phyloP scores from a whole-genome alignment of 1,139 yeast genomes.

The Yamadazyma blattariae region DNA sequence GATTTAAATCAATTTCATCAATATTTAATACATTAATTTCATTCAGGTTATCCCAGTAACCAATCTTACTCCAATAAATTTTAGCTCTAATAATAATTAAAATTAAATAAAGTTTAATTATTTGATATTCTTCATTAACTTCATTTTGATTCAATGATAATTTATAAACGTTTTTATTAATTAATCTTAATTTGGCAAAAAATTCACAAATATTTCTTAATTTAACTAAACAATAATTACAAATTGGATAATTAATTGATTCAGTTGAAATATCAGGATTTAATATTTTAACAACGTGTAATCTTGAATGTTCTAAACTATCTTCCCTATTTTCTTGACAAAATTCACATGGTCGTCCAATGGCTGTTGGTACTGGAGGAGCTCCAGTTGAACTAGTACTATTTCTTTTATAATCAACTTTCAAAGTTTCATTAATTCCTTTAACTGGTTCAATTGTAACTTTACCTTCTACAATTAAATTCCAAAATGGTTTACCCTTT shows the following conservation, averaged over 20 bases:
- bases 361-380: constrained; percentile 59
- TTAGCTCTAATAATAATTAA: constrained; percentile 34
- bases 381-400: neutral
- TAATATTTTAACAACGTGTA: constrained; percentile 59
- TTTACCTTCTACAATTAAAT: constrained; percentile 72
- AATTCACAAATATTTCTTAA: constrained; percentile 79
- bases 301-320: constrained; percentile 70
- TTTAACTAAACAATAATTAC: constrained; percentile 78
- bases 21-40: constrained; percentile 29
- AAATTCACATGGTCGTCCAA: constrained; percentile 68
- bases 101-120: constrained; percentile 25
- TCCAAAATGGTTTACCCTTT: constrained; percentile 54
- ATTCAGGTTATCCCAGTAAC: constrained; percentile 53
- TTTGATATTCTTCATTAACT: constrained; percentile 25
- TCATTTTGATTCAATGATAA: constrained; percentile 14
- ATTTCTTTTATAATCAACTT: constrained; percentile 23
- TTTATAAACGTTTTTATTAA: constrained; percentile 50
- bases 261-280: constrained; percentile 22
- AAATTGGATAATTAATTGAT: constrained; percentile 61
- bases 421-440: constrained; percentile 74
- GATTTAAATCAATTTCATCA: constrained; percentile 25
- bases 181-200: constrained; percentile 66
- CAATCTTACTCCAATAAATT: constrained; percentile 83
- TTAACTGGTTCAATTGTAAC: constrained; percentile 85
- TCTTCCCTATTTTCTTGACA: constrained; percentile 78